Conservation (phyloP, 2,329 filamentous ascomycete species). For the Rutstroemia sp. region DNA sequence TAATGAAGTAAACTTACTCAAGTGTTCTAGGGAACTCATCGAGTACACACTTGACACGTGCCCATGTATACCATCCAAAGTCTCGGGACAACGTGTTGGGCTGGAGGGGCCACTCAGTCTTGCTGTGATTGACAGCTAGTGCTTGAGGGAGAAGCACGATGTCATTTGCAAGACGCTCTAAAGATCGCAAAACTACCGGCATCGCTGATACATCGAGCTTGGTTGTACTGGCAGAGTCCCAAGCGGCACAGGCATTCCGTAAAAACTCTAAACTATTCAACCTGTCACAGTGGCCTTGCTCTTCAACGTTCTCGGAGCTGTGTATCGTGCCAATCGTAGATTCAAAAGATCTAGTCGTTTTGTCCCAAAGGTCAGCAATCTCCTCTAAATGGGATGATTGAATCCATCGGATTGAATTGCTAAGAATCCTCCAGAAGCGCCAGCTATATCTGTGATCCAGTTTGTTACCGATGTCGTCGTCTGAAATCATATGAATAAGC, state of each 20-base stretch:
- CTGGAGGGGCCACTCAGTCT: conserved; percentile 1
- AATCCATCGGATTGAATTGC: conserved; percentile 18
- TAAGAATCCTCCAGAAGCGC: conserved; percentile 26
- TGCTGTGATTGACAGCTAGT: conserved; percentile 1
- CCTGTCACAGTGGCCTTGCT: not conserved
- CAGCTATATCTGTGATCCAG: conserved; percentile 24
- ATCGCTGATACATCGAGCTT: conserved; percentile 11
- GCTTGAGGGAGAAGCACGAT: conserved; percentile 8
- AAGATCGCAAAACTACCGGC: conserved; percentile 12
- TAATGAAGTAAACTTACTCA: conserved; percentile 13
- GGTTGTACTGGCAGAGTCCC: conserved; percentile 15
- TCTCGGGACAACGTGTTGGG: conserved; percentile 13
- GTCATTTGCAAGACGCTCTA: conserved; percentile 13
- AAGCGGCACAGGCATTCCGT: conserved; percentile 22
- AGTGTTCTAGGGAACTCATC: conserved; percentile 24
- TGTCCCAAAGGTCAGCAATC: conserved; percentile 17
- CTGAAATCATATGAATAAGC: conserved; percentile 29
- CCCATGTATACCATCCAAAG: conserved; percentile 19
- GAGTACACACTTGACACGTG: conserved; percentile 19
- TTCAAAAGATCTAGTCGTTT: conserved; percentile 19
- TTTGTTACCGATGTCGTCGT: conserved; percentile 17
- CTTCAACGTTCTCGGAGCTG: not conserved
- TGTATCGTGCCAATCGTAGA: not conserved
- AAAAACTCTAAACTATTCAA: conserved; percentile 22
- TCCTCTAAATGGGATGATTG: conserved; percentile 13